Base-by-base conservation (phyloP, 371 early-diverging fungal species). In the Mortierella sp. region DNA sequence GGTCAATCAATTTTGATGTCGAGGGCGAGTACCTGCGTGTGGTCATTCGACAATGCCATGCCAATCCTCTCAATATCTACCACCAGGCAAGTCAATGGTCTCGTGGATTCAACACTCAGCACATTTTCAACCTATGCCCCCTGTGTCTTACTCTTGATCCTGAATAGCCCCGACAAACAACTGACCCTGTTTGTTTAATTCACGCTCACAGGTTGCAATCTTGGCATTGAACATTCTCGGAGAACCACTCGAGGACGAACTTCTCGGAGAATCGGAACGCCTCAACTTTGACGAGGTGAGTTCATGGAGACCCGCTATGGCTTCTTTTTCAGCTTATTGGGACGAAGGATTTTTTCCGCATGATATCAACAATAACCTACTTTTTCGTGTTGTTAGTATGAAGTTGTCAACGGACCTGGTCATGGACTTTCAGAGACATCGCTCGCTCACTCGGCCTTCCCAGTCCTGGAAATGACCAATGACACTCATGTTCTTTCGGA, bases 1-100 rank as follows among this genome's bases (percentile, higher is more conserved):
- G 93, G 77, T 93, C 94, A 0, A 92, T 95, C 55, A 92, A 92
- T 74, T 82, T 95, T 39, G 92, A 94, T 70, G 89, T 88, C n/a
- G 89, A 91, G 61, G 92, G 93, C 48, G 93, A 94, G 76, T 93
- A 90, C 74, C 79, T 95, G 37, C 89, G 94, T 68, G 70, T 95
- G 16, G 91, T 93, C 9, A 85, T 93, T 44, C 90, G 93, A 44
- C 91, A 92, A 66, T 94, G 93, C 82, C 90, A 93, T 80, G 87
- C 90, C 71, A 95, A 95, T 74, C 78, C 87, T 26, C 68, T 94
- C 39, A 95, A 95, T 79, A 90, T 91, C 34, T 94, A 93, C 70
- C 93, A 94, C 73, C 96, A 95, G 86, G 95, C 91, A 87, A 61
- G 66, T 44, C 44, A 44, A 6, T 19, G 61, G 22, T 61, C 61